Evolutionary conservation across 2,329 filamentous ascomycete genomes (phyloP).

Genomic region (Phyllachora maydis): DNA sequence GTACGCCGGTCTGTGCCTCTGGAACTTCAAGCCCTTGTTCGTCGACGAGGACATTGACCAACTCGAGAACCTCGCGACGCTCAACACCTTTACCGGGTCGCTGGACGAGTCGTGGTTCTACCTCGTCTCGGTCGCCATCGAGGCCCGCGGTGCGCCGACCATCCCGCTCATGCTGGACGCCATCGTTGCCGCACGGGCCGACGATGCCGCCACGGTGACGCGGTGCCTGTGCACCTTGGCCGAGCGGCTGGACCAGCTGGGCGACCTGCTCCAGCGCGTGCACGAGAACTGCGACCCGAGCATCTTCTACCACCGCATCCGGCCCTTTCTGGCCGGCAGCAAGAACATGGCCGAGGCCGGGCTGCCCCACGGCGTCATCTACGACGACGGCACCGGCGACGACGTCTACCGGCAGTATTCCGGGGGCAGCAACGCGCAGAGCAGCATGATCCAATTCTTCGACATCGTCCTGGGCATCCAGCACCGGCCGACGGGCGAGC

Average conservation of each 20-base stretch:
- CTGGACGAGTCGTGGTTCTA: slow-evolving; percentile 99
- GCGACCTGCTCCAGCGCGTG: slow-evolving; percentile 62
- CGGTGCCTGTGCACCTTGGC: slow-evolving; percentile 65
- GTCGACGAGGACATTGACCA: slow-evolving; percentile 60
- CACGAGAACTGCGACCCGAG: slow-evolving; percentile 89
- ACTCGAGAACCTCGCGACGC: slow-evolving; percentile 70
- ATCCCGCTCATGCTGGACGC: slow-evolving; percentile 79
- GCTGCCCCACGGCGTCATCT: slow-evolving; percentile 68
- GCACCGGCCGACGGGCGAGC: slow-evolving; percentile 74
- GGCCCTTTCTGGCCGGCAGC: slow-evolving; percentile 87
- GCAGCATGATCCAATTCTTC: slow-evolving; percentile 93
- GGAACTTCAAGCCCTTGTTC: slow-evolving; percentile 95
- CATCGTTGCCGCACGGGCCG: slow-evolving; percentile 55
- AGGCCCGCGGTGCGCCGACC: slow-evolving; percentile 72
- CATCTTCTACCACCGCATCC: slow-evolving; percentile 87
- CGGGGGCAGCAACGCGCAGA: slow-evolving; percentile 92
- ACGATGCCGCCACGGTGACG: slow-evolving; percentile 51
- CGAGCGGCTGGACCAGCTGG: slow-evolving; percentile 72
- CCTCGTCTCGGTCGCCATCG: slow-evolving; percentile 83
- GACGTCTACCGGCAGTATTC: slow-evolving; percentile 65
- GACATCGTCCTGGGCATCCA: slow-evolving; percentile 79
- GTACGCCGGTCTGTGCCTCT: slow-evolving; percentile 77
- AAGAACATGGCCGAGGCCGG: slow-evolving; percentile 97
- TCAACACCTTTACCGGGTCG: slow-evolving; percentile 83
- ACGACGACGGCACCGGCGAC: slow-evolving; percentile 56